Conservation (phyloP, 352 stramenopile species). For the Pythium graminicola region DNA sequence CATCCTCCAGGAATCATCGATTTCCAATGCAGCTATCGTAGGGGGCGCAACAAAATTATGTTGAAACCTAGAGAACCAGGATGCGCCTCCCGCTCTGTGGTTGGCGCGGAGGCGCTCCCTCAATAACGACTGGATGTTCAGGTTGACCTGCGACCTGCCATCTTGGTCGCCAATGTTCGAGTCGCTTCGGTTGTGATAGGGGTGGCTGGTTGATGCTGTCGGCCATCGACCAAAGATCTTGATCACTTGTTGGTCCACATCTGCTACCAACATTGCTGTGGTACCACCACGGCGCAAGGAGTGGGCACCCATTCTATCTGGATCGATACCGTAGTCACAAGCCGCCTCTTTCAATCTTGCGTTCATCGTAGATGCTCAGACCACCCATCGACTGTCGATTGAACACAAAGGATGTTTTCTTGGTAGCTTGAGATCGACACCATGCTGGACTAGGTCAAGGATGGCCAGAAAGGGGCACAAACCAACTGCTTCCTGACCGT, state of each 20-base stretch:
- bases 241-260: not conserved
- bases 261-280: constrained; percentile 5
- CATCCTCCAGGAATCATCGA: not conserved
- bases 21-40: not conserved
- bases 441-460: not conserved
- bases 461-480: not conserved
- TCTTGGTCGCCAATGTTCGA: not conserved
- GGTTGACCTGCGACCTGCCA: not conserved
- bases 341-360: not conserved
- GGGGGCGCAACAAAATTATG: not conserved
- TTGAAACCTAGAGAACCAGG: not conserved
- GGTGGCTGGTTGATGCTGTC: not conserved
- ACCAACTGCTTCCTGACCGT: not conserved
- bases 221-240: constrained; percentile 5
- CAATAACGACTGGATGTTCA: not conserved
- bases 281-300: constrained; percentile 6
- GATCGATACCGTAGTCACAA: not conserved
- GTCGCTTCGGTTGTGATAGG: not conserved
- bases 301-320: not conserved
- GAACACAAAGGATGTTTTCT: not conserved
- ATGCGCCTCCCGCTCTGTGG: not conserved
- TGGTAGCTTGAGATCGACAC: not conserved
- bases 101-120: not conserved
- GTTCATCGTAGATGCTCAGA: not conserved
- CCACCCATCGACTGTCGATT: not conserved